phyloP scores from a whole-genome alignment of 768 basidiomycete genomes.

The Hygrocybe punicea region DNA sequence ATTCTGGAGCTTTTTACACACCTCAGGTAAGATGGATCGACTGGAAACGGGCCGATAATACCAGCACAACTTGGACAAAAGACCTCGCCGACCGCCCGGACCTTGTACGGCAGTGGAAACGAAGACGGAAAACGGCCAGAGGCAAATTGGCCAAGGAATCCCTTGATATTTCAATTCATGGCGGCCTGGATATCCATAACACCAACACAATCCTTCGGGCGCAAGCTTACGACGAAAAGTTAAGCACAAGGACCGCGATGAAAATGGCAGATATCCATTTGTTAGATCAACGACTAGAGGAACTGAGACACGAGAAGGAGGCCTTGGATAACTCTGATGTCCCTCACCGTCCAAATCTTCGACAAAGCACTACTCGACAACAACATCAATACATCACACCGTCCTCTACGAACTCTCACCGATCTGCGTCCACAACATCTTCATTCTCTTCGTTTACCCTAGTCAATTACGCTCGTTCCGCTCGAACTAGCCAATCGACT shows the following conservation, averaged over 20 bases:
- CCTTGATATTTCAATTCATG: constrained; percentile 40
- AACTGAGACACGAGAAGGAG: constrained; percentile 16
- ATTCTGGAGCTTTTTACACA: too few relatives aligned
- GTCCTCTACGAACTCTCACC: too few relatives aligned
- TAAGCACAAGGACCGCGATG: constrained; percentile 12
- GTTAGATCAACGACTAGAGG: constrained; percentile 18
- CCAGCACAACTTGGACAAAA: constrained; percentile 53
- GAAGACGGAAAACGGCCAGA: constrained; percentile 30
- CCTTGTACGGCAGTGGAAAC: constrained; percentile 34
- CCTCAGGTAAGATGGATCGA: constrained; percentile 49
- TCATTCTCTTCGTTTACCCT: too few relatives aligned
- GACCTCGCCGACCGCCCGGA: constrained; percentile 16
- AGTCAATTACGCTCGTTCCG: too few relatives aligned
- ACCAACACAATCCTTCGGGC: constrained; percentile 41
- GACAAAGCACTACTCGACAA: too few relatives aligned
- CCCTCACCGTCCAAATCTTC: too few relatives aligned
- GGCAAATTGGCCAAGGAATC: constrained; percentile 25
- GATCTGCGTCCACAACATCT: too few relatives aligned
- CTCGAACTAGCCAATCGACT: too few relatives aligned
- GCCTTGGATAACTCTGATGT: too few relatives aligned
- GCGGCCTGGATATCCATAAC: constrained; percentile 43
- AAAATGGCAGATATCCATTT: not conserved
- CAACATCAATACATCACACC: too few relatives aligned
- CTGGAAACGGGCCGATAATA: constrained; percentile 51
- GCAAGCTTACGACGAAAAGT: constrained; percentile 49